Percentiles rank a stretch among this genome's conserved stretches.
These are phyloP conservation scores for Aleurites moluccanus DNA, from an alignment of 441 rosid genomes.

Conservation along the genomic window DNA sequence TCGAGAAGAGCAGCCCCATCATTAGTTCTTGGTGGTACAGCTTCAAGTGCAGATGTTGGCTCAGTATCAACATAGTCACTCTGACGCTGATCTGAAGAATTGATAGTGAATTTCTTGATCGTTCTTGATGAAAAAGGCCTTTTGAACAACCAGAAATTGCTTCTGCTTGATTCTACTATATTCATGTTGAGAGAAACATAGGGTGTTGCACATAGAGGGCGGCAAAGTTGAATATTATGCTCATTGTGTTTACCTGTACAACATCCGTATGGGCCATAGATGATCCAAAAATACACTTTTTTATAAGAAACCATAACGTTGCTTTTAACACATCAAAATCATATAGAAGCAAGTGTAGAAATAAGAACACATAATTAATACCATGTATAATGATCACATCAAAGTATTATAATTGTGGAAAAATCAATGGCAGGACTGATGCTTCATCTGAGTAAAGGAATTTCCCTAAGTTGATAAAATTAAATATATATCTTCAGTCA, in stretches of 20 bases:
- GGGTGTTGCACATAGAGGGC: conserved; percentile 24
- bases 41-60: conserved; percentile 36
- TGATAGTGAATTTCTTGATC: conserved; percentile 32
- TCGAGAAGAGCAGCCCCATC: conserved; percentile 26
- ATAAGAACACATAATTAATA: not conserved
- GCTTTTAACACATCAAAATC: not conserved
- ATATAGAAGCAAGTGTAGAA: not conserved
- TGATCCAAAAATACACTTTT: conserved; percentile 8
- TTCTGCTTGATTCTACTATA: conserved; percentile 26
- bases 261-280: conserved; percentile 13
- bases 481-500: too few species aligned
- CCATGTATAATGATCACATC: not conserved
- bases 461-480: not conserved
- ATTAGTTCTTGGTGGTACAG: conserved; percentile 34
- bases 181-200: conserved; percentile 29
- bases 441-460: not conserved
- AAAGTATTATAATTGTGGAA: not conserved
- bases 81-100: conserved; percentile 46
- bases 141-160: conserved; percentile 24
- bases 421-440: conserved; percentile 1
- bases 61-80: conserved; percentile 42
- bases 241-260: conserved; percentile 37
- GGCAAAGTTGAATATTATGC: conserved; percentile 21
- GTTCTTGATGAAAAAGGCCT: conserved; percentile 27
- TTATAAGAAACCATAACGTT: not conserved